These are phyloP conservation scores for Trichosanthes cucumerina DNA, from an alignment of 306 rosid genomes.

Conservation along the genomic window DNA sequence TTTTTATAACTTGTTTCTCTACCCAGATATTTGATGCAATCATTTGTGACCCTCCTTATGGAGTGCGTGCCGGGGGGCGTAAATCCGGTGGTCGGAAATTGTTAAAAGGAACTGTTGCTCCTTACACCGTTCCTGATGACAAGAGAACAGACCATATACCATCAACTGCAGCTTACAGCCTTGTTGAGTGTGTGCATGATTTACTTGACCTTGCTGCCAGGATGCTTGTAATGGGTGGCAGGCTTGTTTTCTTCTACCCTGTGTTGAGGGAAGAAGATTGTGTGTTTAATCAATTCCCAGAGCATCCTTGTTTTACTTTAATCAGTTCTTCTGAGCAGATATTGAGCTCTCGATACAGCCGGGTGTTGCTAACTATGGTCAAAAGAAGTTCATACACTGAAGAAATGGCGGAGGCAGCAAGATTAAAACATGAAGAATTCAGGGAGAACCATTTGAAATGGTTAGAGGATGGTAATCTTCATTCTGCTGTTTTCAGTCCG, in stretches of 20 bases:
- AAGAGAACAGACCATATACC: slow-evolving; percentile 88
- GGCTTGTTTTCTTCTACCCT: slow-evolving; percentile 94
- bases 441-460: slow-evolving; percentile 85
- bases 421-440: slow-evolving; percentile 54
- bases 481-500: slow-evolving; percentile 80
- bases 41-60: slow-evolving; percentile 99
- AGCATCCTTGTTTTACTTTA: slow-evolving; percentile 64
- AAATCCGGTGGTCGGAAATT: slow-evolving; percentile 93
- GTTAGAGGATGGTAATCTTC: slow-evolving; percentile 95
- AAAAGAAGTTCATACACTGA: slow-evolving; percentile 55
- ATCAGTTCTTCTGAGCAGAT: slow-evolving; percentile 77
- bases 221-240: slow-evolving; percentile 72
- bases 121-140: slow-evolving; percentile 79
- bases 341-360: slow-evolving; percentile 77
- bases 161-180: slow-evolving; percentile 81
- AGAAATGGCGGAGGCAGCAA: slow-evolving; percentile 69
- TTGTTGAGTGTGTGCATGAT: slow-evolving; percentile 92
- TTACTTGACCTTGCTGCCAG: slow-evolving; percentile 81
- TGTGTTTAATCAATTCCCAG: slow-evolving; percentile 48
- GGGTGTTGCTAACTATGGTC: slow-evolving; percentile 79
- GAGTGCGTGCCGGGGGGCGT: slow-evolving; percentile 99
- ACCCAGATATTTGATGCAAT: slow-evolving; percentile 75
- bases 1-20: slow-evolving; percentile 11
- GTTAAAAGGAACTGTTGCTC: slow-evolving; percentile 67
- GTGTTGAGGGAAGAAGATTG: slow-evolving; percentile 69